Percentiles rank a stretch among this genome's conserved stretches.
Conservation (phyloP, 2,329 filamentous ascomycete species). For the Verticillium zaregamsianum region DNA sequence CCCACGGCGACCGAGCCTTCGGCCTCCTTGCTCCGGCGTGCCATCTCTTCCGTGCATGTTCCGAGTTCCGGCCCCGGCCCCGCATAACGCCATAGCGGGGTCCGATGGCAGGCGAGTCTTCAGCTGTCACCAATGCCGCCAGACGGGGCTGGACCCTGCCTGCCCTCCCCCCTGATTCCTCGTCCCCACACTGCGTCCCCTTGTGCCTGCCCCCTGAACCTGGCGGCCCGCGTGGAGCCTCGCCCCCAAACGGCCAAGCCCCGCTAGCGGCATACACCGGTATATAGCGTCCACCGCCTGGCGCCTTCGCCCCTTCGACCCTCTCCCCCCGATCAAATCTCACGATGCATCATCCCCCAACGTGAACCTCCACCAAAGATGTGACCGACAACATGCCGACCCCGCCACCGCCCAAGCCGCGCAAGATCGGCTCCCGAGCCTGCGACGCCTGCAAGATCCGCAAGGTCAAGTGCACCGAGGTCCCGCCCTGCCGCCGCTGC, state of each 20-base stretch:
- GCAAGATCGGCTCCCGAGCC: constrained; percentile 34
- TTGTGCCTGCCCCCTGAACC: not conserved
- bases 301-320: not conserved
- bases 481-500: constrained; percentile 41
- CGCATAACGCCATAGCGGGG: not conserved
- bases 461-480: constrained; percentile 46
- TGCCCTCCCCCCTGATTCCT: not conserved
- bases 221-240: not conserved
- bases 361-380: not conserved
- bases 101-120: not conserved
- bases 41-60: not conserved
- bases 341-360: no score
- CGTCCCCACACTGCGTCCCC: not conserved
- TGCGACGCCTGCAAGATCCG: constrained; percentile 50
- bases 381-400: constrained; percentile 8
- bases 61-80: not conserved
- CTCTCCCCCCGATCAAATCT: not conserved
- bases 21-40: not conserved
- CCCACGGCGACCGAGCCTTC: no score
- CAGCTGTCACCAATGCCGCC: not conserved
- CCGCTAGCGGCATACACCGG: not conserved
- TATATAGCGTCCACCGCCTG: not conserved
- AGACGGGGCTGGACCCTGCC: not conserved
- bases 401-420: constrained; percentile 6
- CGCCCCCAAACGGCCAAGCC: not conserved